A percentile compares a stretch with the other conserved stretches of the same genome.
Evolutionary conservation across 345 rosid species (phyloP).

Genomic region (Psidium guajava): DNA sequence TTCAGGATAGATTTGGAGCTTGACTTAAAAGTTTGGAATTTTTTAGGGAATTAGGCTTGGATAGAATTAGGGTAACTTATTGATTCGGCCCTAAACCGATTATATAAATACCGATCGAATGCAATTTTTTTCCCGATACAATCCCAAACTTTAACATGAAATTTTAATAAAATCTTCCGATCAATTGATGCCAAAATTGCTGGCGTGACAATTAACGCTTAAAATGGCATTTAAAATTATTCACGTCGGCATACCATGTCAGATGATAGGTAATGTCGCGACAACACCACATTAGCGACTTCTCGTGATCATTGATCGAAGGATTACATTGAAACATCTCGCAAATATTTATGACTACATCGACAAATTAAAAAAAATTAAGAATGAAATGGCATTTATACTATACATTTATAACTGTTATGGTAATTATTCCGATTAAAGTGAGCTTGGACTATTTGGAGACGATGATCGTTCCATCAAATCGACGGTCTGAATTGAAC

Average conservation of each 20-base stretch:
- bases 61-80: no score
- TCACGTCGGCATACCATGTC: accelerated
- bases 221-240: background rate
- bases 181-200: background rate
- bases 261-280: accelerated
- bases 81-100: background rate
- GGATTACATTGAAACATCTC: background rate
- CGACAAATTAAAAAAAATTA: no score
- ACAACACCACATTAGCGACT: accelerated
- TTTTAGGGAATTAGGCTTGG: no score
- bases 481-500: background rate
- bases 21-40: no score
- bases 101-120: accelerated
- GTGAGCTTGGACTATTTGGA: background rate
- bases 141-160: background rate
- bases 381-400: background rate
- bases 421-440: background rate
- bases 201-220: no score
- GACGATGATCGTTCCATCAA: background rate
- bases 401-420: background rate
- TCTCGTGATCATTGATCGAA: accelerated
- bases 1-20: no score
- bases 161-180: background rate
- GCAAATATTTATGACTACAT: background rate
- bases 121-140: background rate